A percentile compares a stretch with the other conserved stretches of the same genome.
Conservation (phyloP, 2,329 filamentous ascomycete species). For the Dendrostoma leiphaemia region DNA sequence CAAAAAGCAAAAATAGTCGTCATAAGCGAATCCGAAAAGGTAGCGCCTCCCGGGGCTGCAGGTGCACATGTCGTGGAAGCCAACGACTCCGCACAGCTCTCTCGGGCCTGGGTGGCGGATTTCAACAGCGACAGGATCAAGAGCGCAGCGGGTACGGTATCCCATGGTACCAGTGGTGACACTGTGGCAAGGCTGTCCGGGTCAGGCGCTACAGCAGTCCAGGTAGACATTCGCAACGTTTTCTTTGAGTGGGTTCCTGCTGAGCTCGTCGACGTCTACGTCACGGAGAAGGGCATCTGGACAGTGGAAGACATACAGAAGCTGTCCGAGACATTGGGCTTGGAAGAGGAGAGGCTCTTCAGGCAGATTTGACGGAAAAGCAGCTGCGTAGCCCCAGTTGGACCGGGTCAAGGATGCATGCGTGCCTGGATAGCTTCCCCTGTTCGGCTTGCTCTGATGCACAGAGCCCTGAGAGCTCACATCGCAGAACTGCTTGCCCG, state of each 20-base stretch:
- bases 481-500: neutral
- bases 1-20: conserved; percentile 49
- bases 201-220: conserved; percentile 5
- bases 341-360: conserved; percentile 42
- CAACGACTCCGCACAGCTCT: conserved; percentile 52
- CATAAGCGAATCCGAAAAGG: conserved; percentile 60
- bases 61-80: conserved; percentile 47
- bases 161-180: conserved; percentile 2
- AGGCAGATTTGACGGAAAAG: conserved; percentile 31
- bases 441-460: neutral
- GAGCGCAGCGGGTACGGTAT: conserved; percentile 20
- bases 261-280: conserved; percentile 48
- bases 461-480: neutral
- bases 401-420: neutral
- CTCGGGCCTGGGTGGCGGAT: conserved; percentile 40
- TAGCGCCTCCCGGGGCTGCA: conserved; percentile 44
- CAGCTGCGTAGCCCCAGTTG: neutral
- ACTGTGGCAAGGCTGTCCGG: neutral
- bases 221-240: conserved; percentile 43
- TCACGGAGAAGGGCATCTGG: conserved; percentile 52
- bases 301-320: conserved; percentile 35
- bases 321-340: conserved; percentile 35
- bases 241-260: conserved; percentile 62
- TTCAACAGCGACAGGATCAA: conserved; percentile 25
- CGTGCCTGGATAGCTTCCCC: neutral